phyloP scores from a whole-genome alignment of 2,329 filamentous ascomycete genomes.

The Fusarium sp. region DNA sequence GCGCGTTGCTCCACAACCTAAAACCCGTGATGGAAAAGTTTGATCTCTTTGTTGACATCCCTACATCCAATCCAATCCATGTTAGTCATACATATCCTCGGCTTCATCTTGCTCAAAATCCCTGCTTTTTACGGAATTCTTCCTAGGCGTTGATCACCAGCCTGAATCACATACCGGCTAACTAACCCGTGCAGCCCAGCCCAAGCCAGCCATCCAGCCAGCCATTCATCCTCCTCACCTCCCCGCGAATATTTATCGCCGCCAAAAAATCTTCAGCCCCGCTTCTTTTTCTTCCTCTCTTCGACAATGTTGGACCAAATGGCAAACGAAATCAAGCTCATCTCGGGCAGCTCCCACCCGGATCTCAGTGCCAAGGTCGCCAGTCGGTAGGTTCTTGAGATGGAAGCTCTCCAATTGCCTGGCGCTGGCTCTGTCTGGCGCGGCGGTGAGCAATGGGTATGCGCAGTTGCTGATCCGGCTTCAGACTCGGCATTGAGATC shows the following conservation, averaged over 20 bases:
- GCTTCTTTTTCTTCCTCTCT: constrained; percentile 38
- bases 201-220: not conserved
- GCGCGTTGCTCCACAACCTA: constrained; percentile 38
- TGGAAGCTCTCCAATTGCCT: not conserved
- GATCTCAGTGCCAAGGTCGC: constrained; percentile 60
- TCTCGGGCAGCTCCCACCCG: constrained; percentile 62
- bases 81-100: constrained; percentile 31
- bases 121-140: constrained; percentile 4
- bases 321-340: constrained; percentile 66
- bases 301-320: constrained; percentile 57
- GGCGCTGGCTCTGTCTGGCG: not conserved
- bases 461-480: constrained; percentile 40
- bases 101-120: not conserved
- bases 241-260: constrained; percentile 39
- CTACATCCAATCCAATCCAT: not conserved
- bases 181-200: constrained; percentile 9
- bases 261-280: constrained; percentile 45
- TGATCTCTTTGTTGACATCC: constrained; percentile 30
- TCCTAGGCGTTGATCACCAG: constrained; percentile 26
- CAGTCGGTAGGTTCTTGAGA: constrained; percentile 52
- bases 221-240: not conserved
- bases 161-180: constrained; percentile 36
- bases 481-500: constrained; percentile 79
- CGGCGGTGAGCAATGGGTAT: constrained; percentile 4
- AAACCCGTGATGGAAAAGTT: constrained; percentile 42